These are phyloP conservation scores for Penicillium maclennaniae DNA, from an alignment of 495 filamentous ascomycete species.

Conservation along the genomic window DNA sequence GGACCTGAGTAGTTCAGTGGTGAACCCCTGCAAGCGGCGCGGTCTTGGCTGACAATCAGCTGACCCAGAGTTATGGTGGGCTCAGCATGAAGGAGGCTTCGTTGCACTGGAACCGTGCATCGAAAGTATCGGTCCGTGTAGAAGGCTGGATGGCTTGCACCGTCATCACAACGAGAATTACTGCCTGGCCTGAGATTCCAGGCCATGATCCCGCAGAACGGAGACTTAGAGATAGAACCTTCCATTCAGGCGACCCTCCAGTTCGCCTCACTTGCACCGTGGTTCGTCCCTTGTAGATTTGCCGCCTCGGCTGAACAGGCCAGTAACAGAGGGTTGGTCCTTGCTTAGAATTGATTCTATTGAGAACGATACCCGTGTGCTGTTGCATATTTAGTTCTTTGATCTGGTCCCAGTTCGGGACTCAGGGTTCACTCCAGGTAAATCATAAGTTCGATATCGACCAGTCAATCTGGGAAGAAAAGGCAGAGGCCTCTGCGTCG, in stretches of 20 bases:
- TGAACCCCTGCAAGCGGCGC: slow-evolving; percentile 24
- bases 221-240: too few relatives aligned
- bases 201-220: slow-evolving; percentile 8
- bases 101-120: slow-evolving; percentile 8
- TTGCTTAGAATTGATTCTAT: too few relatives aligned
- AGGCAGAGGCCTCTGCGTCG: too few relatives aligned
- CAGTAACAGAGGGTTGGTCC: too few relatives aligned
- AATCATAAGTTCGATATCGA: too few relatives aligned
- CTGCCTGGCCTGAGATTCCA: not conserved
- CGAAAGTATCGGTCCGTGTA: slow-evolving; percentile 4
- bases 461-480: too few relatives aligned
- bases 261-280: too few relatives aligned
- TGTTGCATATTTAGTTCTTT: too few relatives aligned
- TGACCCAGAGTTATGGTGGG: slow-evolving; percentile 25
- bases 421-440: too few relatives aligned
- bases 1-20: slow-evolving; percentile 22
- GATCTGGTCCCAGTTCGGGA: too few relatives aligned
- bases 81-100: not conserved
- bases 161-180: not conserved
- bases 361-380: too few relatives aligned
- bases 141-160: slow-evolving; percentile 6
- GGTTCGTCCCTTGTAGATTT: not conserved
- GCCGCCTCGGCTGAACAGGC: not conserved
- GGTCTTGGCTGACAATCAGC: slow-evolving; percentile 27
- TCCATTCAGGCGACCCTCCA: not conserved